phyloP scores from a whole-genome alignment of 768 basidiomycete species.

The Tricholoma saponaceum region DNA sequence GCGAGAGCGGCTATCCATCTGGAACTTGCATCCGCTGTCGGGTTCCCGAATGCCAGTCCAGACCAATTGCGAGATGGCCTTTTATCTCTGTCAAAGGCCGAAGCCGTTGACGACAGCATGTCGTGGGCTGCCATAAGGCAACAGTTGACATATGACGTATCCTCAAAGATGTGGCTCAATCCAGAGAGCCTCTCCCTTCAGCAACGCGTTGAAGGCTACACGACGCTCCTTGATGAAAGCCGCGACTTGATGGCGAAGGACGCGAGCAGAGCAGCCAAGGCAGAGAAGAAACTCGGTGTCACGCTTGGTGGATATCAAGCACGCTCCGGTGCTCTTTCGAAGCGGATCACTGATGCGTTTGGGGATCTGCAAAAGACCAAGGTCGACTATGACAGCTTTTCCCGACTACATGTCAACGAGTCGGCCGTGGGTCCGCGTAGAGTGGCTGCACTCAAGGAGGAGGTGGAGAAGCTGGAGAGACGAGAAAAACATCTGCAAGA shows the following conservation, averaged over 20 bases:
- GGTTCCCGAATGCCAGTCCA: slow-evolving; percentile 79
- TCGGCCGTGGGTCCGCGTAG: slow-evolving; percentile 71
- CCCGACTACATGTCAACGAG: slow-evolving; percentile 69
- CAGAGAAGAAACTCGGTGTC: slow-evolving; percentile 87
- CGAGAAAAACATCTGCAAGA: slow-evolving; percentile 78
- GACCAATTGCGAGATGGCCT: slow-evolving; percentile 79
- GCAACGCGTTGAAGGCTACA: slow-evolving; percentile 61
- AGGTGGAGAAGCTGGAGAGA: slow-evolving; percentile 76
- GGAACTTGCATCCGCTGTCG: slow-evolving; percentile 77
- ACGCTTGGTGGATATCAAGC: slow-evolving; percentile 89
- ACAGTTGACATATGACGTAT: slow-evolving; percentile 59
- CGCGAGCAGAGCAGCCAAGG: slow-evolving; percentile 74
- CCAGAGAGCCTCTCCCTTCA: slow-evolving; percentile 51
- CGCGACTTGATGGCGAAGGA: slow-evolving; percentile 76
- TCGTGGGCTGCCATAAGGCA: slow-evolving; percentile 74
- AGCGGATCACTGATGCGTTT: slow-evolving; percentile 63
- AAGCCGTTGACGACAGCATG: slow-evolving; percentile 50
- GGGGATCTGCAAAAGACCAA: slow-evolving; percentile 63
- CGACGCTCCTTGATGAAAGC: slow-evolving; percentile 52
- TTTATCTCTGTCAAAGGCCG: slow-evolving; percentile 55
- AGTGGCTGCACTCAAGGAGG: slow-evolving; percentile 76
- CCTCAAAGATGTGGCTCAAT: slow-evolving; percentile 63
- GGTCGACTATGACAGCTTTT: slow-evolving; percentile 78
- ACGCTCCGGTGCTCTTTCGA: slow-evolving; percentile 61
- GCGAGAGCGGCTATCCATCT: slow-evolving; percentile 72